Conservation (phyloP, 495 filamentous ascomycete genomes). For the Penicillium cosmopolitanum region DNA sequence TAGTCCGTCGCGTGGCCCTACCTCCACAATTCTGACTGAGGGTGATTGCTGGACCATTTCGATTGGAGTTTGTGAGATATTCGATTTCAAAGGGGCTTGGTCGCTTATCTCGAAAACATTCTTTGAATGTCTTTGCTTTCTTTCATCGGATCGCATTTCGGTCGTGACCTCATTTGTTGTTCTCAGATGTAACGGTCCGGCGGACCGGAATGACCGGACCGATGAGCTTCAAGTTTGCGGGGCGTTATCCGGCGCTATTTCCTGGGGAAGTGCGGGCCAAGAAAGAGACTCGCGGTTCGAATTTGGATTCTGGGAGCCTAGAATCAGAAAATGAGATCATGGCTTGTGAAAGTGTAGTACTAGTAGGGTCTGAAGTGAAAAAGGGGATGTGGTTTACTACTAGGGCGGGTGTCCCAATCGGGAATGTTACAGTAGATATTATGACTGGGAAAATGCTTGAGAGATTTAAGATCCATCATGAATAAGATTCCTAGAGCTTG, state of each 20-base stretch:
- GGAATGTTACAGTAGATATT: too few relatives aligned
- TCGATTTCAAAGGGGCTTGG: background rate
- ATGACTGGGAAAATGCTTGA: too few relatives aligned
- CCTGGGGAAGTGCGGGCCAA: background rate
- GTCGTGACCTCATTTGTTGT: background rate
- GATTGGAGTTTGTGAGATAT: background rate
- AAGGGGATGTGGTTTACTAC: background rate
- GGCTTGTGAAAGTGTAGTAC: background rate
- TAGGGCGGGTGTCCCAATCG: too few relatives aligned
- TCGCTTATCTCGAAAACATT: too few relatives aligned
- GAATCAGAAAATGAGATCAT: too few relatives aligned
- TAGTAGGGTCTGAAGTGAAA: background rate
- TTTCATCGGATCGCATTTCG: background rate
- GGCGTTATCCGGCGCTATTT: background rate
- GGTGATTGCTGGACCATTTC: constrained; percentile 2
- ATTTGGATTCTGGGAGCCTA: too few relatives aligned
- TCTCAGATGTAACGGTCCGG: background rate
- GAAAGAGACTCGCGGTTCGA: background rate
- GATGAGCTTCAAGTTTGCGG: background rate
- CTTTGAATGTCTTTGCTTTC: too few relatives aligned
- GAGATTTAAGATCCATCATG: too few relatives aligned
- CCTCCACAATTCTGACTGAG: constrained; percentile 48
- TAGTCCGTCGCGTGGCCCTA: constrained; percentile 51
- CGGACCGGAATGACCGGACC: background rate
- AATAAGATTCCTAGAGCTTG: constrained; percentile 15